Evolutionary conservation across 1,284 basidiomycete genomes (phyloP), one percentile per base, ranked within the genome.

Genomic region (Schizopora paradoxa): DNA sequence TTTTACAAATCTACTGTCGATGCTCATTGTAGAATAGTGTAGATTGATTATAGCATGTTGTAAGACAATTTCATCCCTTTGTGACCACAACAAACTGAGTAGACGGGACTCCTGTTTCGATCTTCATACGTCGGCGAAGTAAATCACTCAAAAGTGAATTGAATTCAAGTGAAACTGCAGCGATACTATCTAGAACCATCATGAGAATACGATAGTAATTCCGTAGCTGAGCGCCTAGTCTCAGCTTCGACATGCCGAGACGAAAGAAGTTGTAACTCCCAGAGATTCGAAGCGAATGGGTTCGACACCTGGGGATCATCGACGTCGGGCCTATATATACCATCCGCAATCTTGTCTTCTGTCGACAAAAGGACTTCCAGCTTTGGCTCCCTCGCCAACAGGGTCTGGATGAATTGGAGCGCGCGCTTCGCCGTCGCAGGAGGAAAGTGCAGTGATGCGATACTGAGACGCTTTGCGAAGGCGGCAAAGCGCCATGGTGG

Each of bases 401-500:
- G 68, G 41, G 69, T 71, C 33, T 69, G 69, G 5, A 94, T 80
- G 54, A 95, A 88, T 22, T 77, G 75, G 25, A 98, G 64, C 13
- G 84, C 69, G 34, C 83, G 81, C 37, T 83, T 65, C 16, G 81
- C 77, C 7, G 77, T 74, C 1, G 65, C 58, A 1, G 89, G 72
- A 0, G 94, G 79, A 79, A 91, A 90, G 58, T 87, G 80, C 37
- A 97, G 69, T 10, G 84, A 79, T 21, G 83, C 82, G 38, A 77
- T 78, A 22, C 92, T 70, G 32, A 99, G 73, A 21, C 96, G 86
- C 67, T 98, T 98, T 45, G 87, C 77, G 63, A 99, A 98, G 2
- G 94, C 90, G 16, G 91, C 90, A 19, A 82, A 76, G 52, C 92
- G 82, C 73, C 83, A 86, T 11, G 89, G 74, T 2, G 92, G 81